These are phyloP conservation scores for Penicillium olsonii DNA, from an alignment of 2,329 filamentous ascomycete species.

Conservation along the genomic window DNA sequence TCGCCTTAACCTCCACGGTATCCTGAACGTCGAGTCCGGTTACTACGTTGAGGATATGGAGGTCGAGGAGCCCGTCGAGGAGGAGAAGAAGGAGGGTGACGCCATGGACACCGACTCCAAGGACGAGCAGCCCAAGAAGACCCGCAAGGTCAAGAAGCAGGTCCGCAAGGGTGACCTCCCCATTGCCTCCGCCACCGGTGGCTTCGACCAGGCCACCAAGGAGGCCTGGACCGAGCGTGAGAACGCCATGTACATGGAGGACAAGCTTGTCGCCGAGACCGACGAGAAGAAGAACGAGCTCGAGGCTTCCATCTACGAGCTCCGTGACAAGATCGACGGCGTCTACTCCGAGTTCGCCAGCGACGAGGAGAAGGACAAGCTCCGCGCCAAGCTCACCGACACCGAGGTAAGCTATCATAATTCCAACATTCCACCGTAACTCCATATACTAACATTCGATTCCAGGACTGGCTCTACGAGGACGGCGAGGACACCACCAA, in stretches of 20 bases:
- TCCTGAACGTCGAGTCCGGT: slow-evolving; percentile 93
- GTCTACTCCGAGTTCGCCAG: slow-evolving; percentile 84
- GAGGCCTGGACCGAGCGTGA: slow-evolving; percentile 76
- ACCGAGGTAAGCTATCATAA: slow-evolving; percentile 77
- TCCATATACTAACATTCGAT: slow-evolving; percentile 17
- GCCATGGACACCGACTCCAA: slow-evolving; percentile 81
- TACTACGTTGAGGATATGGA: slow-evolving; percentile 99
- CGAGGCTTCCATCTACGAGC: slow-evolving; percentile 94
- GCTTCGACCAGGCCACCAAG: slow-evolving; percentile 71
- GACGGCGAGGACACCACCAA: slow-evolving; percentile 94
- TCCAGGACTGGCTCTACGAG: slow-evolving; percentile 97
- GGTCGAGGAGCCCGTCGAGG: slow-evolving; percentile 87
- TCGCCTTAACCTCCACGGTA: slow-evolving; percentile 90
- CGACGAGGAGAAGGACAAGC: slow-evolving; percentile 87
- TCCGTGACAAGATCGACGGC: slow-evolving; percentile 92
- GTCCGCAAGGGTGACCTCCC: slow-evolving; percentile 95
- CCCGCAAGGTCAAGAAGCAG: slow-evolving; percentile 98
- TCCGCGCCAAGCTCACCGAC: slow-evolving; percentile 78
- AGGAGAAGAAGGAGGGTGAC: slow-evolving; percentile 66
- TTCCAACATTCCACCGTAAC: slow-evolving; percentile 3
- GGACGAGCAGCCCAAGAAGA: slow-evolving; percentile 74
- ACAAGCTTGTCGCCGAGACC: slow-evolving; percentile 97
- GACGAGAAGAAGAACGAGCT: slow-evolving; percentile 99
- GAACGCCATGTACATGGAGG: slow-evolving; percentile 89
- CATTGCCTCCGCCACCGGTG: slow-evolving; percentile 78